Conservation (phyloP, 352 stramenopile genomes). For the Phytophthora kernoviae region DNA sequence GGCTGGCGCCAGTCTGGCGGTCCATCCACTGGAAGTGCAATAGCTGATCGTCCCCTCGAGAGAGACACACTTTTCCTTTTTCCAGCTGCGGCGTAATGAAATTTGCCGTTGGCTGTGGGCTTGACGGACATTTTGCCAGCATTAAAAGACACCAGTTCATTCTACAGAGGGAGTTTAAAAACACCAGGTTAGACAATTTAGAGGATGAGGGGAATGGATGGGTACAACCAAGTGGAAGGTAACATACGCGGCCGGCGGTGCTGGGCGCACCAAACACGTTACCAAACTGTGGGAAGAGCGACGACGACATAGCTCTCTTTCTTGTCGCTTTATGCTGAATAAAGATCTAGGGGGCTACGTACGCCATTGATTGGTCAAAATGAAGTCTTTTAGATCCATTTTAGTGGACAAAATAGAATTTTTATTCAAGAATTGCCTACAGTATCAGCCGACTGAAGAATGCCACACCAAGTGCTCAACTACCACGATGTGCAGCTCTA, state of each 20-base stretch:
- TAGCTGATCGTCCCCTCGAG: slow-evolving; percentile 88
- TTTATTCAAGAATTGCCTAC: no score
- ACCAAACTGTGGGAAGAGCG: slow-evolving; percentile 82
- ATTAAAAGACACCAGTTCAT: slow-evolving; percentile 91
- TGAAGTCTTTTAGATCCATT: no score
- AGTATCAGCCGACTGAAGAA: slow-evolving; percentile 6
- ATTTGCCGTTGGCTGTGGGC: slow-evolving; percentile 81
- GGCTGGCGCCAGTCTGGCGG: slow-evolving; percentile 78
- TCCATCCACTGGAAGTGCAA: slow-evolving; percentile 95
- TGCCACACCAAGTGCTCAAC: slow-evolving; percentile 63
- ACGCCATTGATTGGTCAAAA: slow-evolving; percentile 7
- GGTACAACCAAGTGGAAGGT: no score
- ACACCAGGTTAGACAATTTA: not conserved
- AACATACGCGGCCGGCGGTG: slow-evolving; percentile 54
- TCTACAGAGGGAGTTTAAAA: slow-evolving; percentile 32
- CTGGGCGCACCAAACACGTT: slow-evolving; percentile 79
- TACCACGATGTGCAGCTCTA: slow-evolving; percentile 88
- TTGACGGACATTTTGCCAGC: slow-evolving; percentile 90
- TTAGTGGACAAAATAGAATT: no score
- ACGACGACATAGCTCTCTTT: slow-evolving; percentile 53
- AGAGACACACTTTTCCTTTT: slow-evolving; percentile 91
- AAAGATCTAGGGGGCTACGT: not conserved
- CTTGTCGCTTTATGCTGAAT: no score
- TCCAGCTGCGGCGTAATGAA: slow-evolving; percentile 88
- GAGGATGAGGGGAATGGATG: not conserved